phyloP scores from a whole-genome alignment of 2,329 filamentous ascomycete species.

The Cladosporium sp. region DNA sequence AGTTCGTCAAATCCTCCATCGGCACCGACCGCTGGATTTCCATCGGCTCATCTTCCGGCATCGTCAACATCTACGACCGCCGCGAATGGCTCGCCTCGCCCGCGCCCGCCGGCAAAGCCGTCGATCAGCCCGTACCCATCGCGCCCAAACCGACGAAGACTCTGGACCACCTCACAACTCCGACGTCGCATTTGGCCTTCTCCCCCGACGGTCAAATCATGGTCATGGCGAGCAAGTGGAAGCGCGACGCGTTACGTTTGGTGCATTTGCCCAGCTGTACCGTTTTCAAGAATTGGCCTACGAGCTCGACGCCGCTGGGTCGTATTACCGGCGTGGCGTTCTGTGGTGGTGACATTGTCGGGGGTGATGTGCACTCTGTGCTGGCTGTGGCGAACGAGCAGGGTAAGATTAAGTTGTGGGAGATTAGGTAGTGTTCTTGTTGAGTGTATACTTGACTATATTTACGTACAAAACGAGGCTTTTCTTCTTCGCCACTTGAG shows the following conservation, averaged over 20 bases:
- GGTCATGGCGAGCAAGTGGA: slow-evolving; percentile 79
- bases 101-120: slow-evolving; percentile 13
- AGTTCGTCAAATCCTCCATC: slow-evolving; percentile 51
- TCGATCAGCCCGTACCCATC: slow-evolving; percentile 47
- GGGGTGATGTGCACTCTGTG: slow-evolving; percentile 44
- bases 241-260: slow-evolving; percentile 80
- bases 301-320: slow-evolving; percentile 80
- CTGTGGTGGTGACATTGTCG: slow-evolving; percentile 35
- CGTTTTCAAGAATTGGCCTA: slow-evolving; percentile 97
- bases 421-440: slow-evolving; percentile 52
- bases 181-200: slow-evolving; percentile 75
- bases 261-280: slow-evolving; percentile 90
- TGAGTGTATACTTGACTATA: neutral
- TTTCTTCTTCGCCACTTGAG: too few relatives aligned
- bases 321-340: slow-evolving; percentile 62
- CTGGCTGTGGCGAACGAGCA: slow-evolving; percentile 84
- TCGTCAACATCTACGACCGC: slow-evolving; percentile 92
- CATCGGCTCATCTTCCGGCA: slow-evolving; percentile 78
- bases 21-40: slow-evolving; percentile 88
- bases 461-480: neutral
- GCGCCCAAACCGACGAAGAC: slow-evolving; percentile 67
- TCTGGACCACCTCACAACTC: slow-evolving; percentile 84
- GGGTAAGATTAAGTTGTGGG: slow-evolving; percentile 87
- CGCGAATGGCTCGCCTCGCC: slow-evolving; percentile 47
- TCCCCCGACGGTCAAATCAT: slow-evolving; percentile 86